Evolutionary conservation across 2,329 filamentous ascomycete species (phyloP), one percentile per base, ranked within the genome.

Genomic region (Curvularia sp.): DNA sequence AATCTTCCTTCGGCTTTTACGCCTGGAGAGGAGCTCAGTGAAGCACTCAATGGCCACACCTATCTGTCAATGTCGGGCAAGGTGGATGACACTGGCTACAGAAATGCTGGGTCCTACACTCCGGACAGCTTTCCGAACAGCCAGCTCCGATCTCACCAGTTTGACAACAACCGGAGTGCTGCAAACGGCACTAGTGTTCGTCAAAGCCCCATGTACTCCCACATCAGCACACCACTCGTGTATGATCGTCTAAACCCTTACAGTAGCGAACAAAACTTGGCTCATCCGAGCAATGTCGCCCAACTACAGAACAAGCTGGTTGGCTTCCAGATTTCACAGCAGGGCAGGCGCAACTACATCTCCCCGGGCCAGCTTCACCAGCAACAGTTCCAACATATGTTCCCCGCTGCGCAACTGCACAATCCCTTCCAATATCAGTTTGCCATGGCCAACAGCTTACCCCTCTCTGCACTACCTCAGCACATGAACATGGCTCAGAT

Each of bases 241-340:
- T 80, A 68, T 74, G 82, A 66, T 76, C 79, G 73, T 54, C 68
- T 79, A 49, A 75, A 77, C 59, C 76, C 80, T 30, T 78, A 80
- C 27, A 77, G 77, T 28, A 75, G 73, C 55, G 77, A 80, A 36
- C 73, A 81, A 45, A 73, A 72, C 19, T 71, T 76, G 27, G 79
- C 80, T 34, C 77, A 72, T 32, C 79, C 74, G 15, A 82, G 81
- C 64, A 74, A 82, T 62, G 69, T 78, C 25, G 78, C 75, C 2
- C 70, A 80, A 19, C 70, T 84, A 27, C 82, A 85, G 53, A 80
- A 80, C 55, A 82, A 82, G 59, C 68, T 85, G 19, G 77, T 80
- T 15, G 79, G 79, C 18, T 76, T 82, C 49, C 80, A 84, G 59
- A 79, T 77, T 12, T 76, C 78, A 15, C 77, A 78, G 53, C 75